These are phyloP conservation scores for Cyclaneusma minus DNA, from an alignment of 2,329 filamentous ascomycete genomes.

Conservation along the genomic window DNA sequence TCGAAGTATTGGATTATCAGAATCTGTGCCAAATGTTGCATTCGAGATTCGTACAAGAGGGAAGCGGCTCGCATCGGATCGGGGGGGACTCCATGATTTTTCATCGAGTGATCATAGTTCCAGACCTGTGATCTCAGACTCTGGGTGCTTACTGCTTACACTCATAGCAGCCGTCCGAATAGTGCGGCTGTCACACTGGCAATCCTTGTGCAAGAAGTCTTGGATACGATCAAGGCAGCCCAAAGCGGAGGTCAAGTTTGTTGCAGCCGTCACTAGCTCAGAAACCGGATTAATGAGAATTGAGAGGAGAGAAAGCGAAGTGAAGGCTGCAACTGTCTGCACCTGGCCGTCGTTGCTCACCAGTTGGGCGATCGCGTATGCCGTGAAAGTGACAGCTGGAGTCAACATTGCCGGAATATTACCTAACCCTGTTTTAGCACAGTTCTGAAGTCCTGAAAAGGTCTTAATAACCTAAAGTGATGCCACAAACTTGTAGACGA, in stretches of 20 bases:
- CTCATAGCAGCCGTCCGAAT: constrained; percentile 2
- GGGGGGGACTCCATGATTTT: not conserved
- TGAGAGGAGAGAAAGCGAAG: constrained; percentile 12
- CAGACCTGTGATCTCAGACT: not conserved
- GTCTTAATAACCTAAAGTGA: too few relatives aligned
- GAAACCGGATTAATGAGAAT: constrained; percentile 9
- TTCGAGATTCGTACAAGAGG: not conserved
- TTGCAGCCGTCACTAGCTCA: constrained; percentile 10
- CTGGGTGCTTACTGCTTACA: not conserved
- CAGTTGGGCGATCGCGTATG: too few relatives aligned
- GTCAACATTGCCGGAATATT: too few relatives aligned
- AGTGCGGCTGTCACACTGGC: constrained; percentile 2
- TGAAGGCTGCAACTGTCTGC: too few relatives aligned
- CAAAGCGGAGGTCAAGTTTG: constrained; percentile 8
- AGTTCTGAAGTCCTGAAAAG: too few relatives aligned
- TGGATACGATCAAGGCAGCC: constrained; percentile 15
- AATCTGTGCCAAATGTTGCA: not conserved
- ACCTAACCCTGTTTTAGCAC: too few relatives aligned
- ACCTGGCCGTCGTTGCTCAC: too few relatives aligned
- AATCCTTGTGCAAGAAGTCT: constrained; percentile 6
- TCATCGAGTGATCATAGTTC: not conserved
- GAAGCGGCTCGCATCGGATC: not conserved
- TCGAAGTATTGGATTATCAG: not conserved
- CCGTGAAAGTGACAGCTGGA: too few relatives aligned
- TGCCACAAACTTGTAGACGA: too few relatives aligned